A percentile compares a stretch with the other conserved stretches of the same genome.
phyloP scores from a whole-genome alignment of 495 filamentous ascomycete genomes.

The Oidiodendron maius region DNA sequence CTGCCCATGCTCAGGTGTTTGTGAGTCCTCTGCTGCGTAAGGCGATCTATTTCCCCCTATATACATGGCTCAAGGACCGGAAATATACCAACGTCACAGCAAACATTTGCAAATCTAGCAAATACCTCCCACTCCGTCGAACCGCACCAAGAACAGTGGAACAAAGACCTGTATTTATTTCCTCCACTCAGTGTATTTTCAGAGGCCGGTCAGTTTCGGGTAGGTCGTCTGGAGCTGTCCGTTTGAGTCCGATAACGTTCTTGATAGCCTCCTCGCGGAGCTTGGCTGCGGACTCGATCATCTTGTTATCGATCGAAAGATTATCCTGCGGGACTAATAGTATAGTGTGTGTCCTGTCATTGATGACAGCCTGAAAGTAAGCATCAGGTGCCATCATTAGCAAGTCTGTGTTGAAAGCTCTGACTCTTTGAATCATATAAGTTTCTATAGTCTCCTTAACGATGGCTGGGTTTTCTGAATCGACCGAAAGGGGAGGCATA shows the following conservation, averaged over 20 bases:
- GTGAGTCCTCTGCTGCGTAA: too few relatives aligned
- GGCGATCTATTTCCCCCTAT: too few relatives aligned
- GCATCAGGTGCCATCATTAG: neutral
- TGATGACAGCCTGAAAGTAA: constrained; percentile 1
- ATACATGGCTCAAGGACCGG: too few relatives aligned
- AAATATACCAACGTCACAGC: too few relatives aligned
- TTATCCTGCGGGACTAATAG: neutral
- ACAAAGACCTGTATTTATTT: too few relatives aligned
- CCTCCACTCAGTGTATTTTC: neutral
- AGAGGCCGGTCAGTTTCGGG: neutral
- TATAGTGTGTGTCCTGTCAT: constrained; percentile 3
- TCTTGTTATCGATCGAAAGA: constrained; percentile 1
- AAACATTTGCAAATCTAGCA: too few relatives aligned
- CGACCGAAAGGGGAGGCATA: neutral
- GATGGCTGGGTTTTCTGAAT: neutral
- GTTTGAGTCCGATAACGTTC: neutral
- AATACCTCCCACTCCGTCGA: too few relatives aligned
- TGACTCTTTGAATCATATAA: neutral
- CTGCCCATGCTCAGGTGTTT: too few relatives aligned
- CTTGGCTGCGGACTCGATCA: neutral
- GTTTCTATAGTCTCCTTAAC: neutral
- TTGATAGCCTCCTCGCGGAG: neutral
- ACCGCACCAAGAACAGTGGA: too few relatives aligned
- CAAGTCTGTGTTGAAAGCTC: constrained; percentile 3
- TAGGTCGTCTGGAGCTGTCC: neutral